Conservation (phyloP, 1,284 basidiomycete genomes). For the Cryptococcus sp. region DNA sequence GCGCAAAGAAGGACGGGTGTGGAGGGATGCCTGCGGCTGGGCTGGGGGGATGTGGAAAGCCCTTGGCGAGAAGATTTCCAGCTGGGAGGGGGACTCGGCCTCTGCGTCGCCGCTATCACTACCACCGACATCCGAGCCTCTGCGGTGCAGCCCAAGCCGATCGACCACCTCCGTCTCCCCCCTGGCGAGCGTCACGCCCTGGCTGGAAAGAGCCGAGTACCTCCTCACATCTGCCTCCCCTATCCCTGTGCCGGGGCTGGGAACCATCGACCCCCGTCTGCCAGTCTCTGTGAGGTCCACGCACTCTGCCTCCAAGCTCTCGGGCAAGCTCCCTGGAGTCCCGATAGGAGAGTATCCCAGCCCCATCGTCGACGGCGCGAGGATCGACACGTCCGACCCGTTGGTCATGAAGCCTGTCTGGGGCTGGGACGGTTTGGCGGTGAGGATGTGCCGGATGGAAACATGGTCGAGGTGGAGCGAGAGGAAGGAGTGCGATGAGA, state of each 20-base stretch:
- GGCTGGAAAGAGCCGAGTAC: too few relatives aligned
- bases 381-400: conserved; percentile 15
- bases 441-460: conserved; percentile 2
- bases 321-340: conserved; percentile 22
- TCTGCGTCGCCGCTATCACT: background rate
- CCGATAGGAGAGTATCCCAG: conserved; percentile 18
- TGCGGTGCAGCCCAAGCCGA: too few relatives aligned
- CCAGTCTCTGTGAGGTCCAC: conserved; percentile 23
- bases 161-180: too few relatives aligned
- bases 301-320: conserved; percentile 20
- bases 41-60: conserved; percentile 18
- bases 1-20: conserved; percentile 6
- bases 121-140: background rate
- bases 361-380: conserved; percentile 21
- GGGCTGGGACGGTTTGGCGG: background rate
- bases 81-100: background rate
- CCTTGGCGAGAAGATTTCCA: conserved; percentile 4
- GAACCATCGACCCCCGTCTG: background rate
- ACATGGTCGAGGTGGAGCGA: background rate
- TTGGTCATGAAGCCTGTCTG: conserved; percentile 2
- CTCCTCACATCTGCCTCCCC: too few relatives aligned
- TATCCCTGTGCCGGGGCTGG: too few relatives aligned
- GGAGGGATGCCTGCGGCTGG: background rate
- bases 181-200: too few relatives aligned
- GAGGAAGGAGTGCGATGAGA: background rate